Conservation (phyloP, 2,329 filamentous ascomycete species). For the Fusarium camptoceras region DNA sequence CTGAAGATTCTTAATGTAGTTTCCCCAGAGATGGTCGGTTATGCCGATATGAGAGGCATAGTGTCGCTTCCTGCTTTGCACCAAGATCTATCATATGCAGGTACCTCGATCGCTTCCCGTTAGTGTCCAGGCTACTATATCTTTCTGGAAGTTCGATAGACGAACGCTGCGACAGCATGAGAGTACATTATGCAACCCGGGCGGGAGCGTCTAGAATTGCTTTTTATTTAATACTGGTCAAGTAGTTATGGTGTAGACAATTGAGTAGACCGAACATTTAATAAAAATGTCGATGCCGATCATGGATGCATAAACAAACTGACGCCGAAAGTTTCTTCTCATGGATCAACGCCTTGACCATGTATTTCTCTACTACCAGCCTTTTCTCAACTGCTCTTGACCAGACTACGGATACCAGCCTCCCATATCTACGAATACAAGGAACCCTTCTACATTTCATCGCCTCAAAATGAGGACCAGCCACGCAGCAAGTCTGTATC, state of each 20-base stretch:
- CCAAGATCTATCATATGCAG: constrained; percentile 5
- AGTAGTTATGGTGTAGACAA: not conserved
- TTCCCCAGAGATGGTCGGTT: constrained; percentile 5
- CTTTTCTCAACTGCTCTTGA: not conserved
- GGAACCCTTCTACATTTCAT: constrained; percentile 9
- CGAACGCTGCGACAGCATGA: not conserved
- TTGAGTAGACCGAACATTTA: not conserved
- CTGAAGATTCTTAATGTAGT: not conserved
- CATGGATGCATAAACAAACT: not conserved
- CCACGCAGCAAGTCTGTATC: constrained; percentile 68
- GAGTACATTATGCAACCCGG: constrained; percentile 15
- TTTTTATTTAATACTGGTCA: not conserved
- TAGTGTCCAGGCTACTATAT: not conserved
- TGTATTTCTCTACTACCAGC: not conserved
- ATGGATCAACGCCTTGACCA: not conserved
- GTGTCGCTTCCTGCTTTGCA: not conserved
- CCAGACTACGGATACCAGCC: not conserved
- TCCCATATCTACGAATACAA: not conserved
- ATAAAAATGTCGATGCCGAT: not conserved
- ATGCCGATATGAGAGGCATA: not conserved
- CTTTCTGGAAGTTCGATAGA: not conserved
- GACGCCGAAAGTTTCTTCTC: not conserved
- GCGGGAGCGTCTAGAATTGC: not conserved
- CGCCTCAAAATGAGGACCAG: constrained; percentile 60
- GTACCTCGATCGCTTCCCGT: constrained; percentile 2